A percentile compares a stretch with the other conserved stretches of the same genome.
These are phyloP conservation scores for Musa schizocarpa DNA, from an alignment of 176 grass and related monocot genomes.

Conservation along the genomic window DNA sequence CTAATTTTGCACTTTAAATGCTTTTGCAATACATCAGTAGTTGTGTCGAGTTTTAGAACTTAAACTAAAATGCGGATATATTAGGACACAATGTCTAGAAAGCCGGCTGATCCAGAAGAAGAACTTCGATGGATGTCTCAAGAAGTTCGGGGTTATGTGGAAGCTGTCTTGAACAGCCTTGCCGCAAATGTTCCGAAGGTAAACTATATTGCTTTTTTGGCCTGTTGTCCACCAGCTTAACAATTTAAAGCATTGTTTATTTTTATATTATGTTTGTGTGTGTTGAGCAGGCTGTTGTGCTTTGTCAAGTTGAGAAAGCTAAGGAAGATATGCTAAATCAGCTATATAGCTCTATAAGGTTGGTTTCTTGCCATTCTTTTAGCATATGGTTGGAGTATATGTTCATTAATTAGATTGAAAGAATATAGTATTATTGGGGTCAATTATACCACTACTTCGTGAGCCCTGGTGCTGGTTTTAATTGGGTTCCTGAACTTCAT, in stretches of 20 bases:
- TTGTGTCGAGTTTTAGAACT: background rate
- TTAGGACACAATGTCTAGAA: conserved; percentile 54
- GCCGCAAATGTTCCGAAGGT: conserved; percentile 79
- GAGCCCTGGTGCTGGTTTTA: background rate
- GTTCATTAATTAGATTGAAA: too few relatives aligned
- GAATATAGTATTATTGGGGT: background rate
- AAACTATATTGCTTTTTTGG: conserved; percentile 26
- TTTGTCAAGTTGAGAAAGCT: conserved; percentile 88
- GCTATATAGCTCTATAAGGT: conserved; percentile 83
- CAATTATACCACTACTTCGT: background rate
- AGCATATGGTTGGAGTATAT: background rate
- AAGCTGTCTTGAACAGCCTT: conserved; percentile 64
- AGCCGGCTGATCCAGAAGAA: conserved; percentile 76
- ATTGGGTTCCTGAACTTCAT: background rate
- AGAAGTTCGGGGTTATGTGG: conserved; percentile 79
- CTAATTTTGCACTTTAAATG: background rate
- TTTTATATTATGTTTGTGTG: conserved; percentile 7
- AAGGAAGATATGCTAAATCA: conserved; percentile 93
- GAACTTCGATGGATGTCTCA: conserved; percentile 93
- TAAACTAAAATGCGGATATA: background rate
- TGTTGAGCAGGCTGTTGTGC: conserved; percentile 62
- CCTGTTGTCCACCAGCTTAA: background rate
- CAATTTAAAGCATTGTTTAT: conserved; percentile 6
- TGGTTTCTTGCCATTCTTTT: conserved; percentile 10
- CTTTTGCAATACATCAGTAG: conserved; percentile 3